phyloP scores from a whole-genome alignment of 192 early-diverging fungal species.

The Coemansia sp. region DNA sequence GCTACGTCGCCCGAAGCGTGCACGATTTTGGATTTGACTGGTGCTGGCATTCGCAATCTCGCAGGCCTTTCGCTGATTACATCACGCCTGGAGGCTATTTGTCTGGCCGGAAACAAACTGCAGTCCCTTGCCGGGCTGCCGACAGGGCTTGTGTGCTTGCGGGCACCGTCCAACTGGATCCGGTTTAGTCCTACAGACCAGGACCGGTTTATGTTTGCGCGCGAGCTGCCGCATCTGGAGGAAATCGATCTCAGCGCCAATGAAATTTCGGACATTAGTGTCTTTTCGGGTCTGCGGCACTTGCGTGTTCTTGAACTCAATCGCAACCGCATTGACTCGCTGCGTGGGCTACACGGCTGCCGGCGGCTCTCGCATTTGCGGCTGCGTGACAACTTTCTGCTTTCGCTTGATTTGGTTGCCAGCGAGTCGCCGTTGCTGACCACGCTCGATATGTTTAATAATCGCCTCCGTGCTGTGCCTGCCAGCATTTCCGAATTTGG shows the following conservation, averaged over 20 bases:
- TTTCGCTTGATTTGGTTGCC: constrained; percentile 35
- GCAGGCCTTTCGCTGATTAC: constrained; percentile 40
- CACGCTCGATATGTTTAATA: constrained; percentile 44
- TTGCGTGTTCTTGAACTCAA: constrained; percentile 41
- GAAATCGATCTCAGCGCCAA: constrained; percentile 48
- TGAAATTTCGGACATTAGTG: constrained; percentile 47
- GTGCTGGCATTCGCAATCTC: constrained; percentile 47
- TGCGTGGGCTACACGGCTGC: constrained; percentile 33
- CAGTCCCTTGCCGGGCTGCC: constrained; percentile 41
- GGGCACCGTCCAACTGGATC: constrained; percentile 52
- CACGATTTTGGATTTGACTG: constrained; percentile 41
- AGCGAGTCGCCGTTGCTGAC: constrained; percentile 36
- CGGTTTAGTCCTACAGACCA: constrained; percentile 29
- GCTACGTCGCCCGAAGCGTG: constrained; percentile 42
- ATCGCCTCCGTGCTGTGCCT: constrained; percentile 40
- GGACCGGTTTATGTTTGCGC: constrained; percentile 35
- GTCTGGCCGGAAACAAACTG: constrained; percentile 44
- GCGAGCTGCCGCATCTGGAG: constrained; percentile 52
- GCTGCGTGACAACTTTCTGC: constrained; percentile 47
- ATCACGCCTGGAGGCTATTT: constrained; percentile 44
- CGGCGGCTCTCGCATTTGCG: constrained; percentile 33
- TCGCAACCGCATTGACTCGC: constrained; percentile 44
- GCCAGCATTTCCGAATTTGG: constrained; percentile 37
- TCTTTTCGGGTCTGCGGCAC: constrained; percentile 48
- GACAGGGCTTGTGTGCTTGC: constrained; percentile 35